Evolutionary conservation across 139 green algal species (phyloP), one percentile per base, ranked within the genome.

Genomic region (Chlorella sp.): DNA sequence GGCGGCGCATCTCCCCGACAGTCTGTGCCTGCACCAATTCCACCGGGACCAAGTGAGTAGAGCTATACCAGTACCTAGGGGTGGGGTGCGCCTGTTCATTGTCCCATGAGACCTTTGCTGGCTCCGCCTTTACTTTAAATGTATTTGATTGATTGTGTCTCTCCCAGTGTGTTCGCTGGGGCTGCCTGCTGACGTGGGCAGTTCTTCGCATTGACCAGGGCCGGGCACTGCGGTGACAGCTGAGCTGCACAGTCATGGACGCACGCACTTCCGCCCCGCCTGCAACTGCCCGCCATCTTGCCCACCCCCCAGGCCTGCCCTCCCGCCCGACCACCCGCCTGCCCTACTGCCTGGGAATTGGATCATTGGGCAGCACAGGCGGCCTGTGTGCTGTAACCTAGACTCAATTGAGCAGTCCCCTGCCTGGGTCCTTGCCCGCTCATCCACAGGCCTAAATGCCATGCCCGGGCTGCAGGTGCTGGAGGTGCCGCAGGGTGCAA

Each of bases 41-140:
- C 86, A 89, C 19, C 86, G 85, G 34, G 86, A 89, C 34, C 86
- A 89, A 53, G 86, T 78, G n/a, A 21, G 85, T 15, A 0, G 4
- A 12, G 24, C 0, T 21, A 64, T 77, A 64, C 36, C 24, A n/a
- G 53, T 28, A n/a, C 2, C 1, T 34, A 5, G 48, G 48, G 48
- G 48, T 57, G 48, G 7, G 9, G 48, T 57, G 48, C 5, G 48
- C 48, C 48, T 16, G 48, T 57, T 5, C 9, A 9, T 57, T 57
- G 48, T 39, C 37, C n/a, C n/a, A n/a, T n/a, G n/a, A n/a, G n/a
- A n/a, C n/a, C n/a, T n/a, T n/a, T n/a, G n/a, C n/a, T n/a, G 60
- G 60, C 60, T 68, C 18, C 15, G 15, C 15, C 60, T 68, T 14
- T 68, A 24, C 18, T 68, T 18, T 24, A 68, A 68, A 14, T 18